Base-by-base conservation (phyloP, 2,329 filamentous ascomycete genomes). In the Cryphonectria carpinicola region DNA sequence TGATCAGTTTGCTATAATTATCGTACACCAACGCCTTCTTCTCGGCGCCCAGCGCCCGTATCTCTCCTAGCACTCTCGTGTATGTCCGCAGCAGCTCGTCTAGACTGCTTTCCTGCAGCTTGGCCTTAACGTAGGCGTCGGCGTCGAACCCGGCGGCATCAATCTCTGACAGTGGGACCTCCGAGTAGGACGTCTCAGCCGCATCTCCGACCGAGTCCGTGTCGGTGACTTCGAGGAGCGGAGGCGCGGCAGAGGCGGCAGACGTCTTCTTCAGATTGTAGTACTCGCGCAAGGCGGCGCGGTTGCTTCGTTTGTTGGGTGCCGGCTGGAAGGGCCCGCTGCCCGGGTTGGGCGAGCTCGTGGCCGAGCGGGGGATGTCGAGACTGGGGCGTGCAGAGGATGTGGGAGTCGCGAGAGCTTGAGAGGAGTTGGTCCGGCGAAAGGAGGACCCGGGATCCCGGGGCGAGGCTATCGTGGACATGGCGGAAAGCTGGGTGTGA, bases 11-110 rank as follows among this genome's bases (percentile, higher is more conserved):
- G 75, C 92, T 96, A 81, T 98, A 99, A 79, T 99, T 99, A 80
- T 99, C 95, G 80, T 99, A 99, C 5, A 99, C 96, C 73, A 99
- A 83, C 1, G 95, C 95, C 82, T 99, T 99, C 81, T 96, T 92
- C 85, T 99, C 96, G 35, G 95, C 95, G 77, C 98, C 96, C 25
- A 99, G 85, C 2, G 93, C 95, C 52, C 94, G 85, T 64, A 97
- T 95, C 82, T 98, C 95, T 74, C 89, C 87, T 75, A 95, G 81
- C 13, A 95, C 85, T 32, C 88, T 86, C 63, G 91, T 90, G 78
- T 96, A 94, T 1, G 91, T 84, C 67, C 85, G 85, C 77, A 96
- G 78, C 67, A 96, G 83, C 68, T 92, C 91, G 77, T 90, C 88
- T 46, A 96, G 83, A 7, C 87, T 86, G 77, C 88, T 88, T 67